These are phyloP conservation scores for Mucor indicus DNA, from an alignment of 371 early-diverging fungal genomes.

Conservation along the genomic window DNA sequence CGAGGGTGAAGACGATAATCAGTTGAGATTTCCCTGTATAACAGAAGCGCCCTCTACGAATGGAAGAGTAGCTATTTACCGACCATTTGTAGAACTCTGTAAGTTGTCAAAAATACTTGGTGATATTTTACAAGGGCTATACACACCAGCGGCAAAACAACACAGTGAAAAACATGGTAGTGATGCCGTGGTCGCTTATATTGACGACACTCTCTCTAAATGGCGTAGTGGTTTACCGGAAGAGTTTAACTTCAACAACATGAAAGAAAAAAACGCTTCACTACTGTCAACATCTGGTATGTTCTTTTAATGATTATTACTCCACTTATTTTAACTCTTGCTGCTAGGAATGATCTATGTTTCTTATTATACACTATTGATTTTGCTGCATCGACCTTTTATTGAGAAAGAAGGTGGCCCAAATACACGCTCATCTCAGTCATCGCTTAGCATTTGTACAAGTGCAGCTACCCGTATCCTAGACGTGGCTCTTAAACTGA, in stretches of 20 bases:
- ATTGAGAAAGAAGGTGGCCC: slow-evolving; percentile 37
- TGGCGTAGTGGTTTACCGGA: slow-evolving; percentile 41
- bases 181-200: slow-evolving; percentile 42
- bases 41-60: slow-evolving; percentile 32
- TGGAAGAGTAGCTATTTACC: slow-evolving; percentile 41
- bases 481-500: slow-evolving; percentile 47
- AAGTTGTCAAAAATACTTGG: slow-evolving; percentile 49
- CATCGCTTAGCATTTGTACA: slow-evolving; percentile 57
- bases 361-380: slow-evolving; percentile 49
- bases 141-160: slow-evolving; percentile 47
- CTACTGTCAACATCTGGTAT: slow-evolving; percentile 44
- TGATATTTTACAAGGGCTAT: slow-evolving; percentile 41
- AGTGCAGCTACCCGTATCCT: slow-evolving; percentile 52
- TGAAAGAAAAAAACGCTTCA: too few species aligned
- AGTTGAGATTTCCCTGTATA: slow-evolving; percentile 34
- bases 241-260: too few species aligned
- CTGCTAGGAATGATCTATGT: slow-evolving; percentile 48
- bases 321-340: too few species aligned
- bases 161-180: slow-evolving; percentile 47
- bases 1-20: slow-evolving; percentile 11
- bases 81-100: slow-evolving; percentile 45
- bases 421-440: slow-evolving; percentile 27
- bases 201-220: slow-evolving; percentile 40
- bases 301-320: too few species aligned
- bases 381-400: slow-evolving; percentile 56